phyloP scores from a whole-genome alignment of 2,329 filamentous ascomycete genomes.

The Colletotrichum lupini region DNA sequence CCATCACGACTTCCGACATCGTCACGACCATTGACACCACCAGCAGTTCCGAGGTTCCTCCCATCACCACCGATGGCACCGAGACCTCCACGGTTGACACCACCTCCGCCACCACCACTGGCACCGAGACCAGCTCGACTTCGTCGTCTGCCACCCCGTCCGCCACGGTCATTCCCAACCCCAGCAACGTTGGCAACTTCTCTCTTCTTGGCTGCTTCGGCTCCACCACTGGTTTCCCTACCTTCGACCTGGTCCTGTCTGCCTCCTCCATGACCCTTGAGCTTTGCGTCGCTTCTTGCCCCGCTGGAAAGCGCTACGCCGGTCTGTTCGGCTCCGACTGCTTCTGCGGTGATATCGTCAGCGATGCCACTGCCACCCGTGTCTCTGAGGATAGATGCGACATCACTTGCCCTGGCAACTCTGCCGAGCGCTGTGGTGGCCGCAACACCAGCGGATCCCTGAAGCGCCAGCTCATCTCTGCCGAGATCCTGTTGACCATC shows the following conservation, averaged over 20 bases:
- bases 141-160: not conserved
- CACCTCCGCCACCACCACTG: not conserved
- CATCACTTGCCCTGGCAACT: slow-evolving; percentile 53
- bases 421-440: slow-evolving; percentile 55
- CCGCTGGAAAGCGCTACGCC: slow-evolving; percentile 26
- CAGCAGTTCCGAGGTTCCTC: not conserved
- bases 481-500: slow-evolving; percentile 28
- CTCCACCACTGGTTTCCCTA: slow-evolving; percentile 42
- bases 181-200: slow-evolving; percentile 35
- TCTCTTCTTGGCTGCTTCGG: slow-evolving; percentile 42
- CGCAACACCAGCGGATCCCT: slow-evolving; percentile 24
- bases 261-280: slow-evolving; percentile 38
- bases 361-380: slow-evolving; percentile 24
- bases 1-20: not conserved
- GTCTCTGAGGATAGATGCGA: slow-evolving; percentile 44
- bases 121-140: not conserved
- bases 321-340: slow-evolving; percentile 35
- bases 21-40: not conserved
- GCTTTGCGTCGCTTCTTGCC: slow-evolving; percentile 41
- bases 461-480: slow-evolving; percentile 22
- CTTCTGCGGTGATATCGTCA: slow-evolving; percentile 39
- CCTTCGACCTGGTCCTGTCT: slow-evolving; percentile 37
- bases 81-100: not conserved
- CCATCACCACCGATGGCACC: not conserved
- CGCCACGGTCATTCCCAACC: slow-evolving; percentile 20